Base-by-base conservation (phyloP, 495 filamentous ascomycete genomes). In the Hypoxylon subgilvum region DNA sequence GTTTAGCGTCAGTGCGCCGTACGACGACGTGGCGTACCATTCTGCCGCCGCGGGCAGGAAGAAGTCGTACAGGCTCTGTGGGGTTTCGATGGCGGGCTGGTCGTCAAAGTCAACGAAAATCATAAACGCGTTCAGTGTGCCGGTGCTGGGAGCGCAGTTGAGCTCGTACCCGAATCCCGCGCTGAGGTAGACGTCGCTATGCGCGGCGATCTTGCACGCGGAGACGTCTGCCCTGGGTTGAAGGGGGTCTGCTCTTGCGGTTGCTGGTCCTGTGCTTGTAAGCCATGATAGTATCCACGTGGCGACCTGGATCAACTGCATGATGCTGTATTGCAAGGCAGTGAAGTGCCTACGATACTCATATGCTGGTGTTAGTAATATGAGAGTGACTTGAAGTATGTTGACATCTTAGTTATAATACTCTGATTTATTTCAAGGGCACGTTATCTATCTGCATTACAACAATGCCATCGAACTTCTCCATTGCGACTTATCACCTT, bases 31-130 rank as follows among this genome's bases (percentile, higher is more conserved):
- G 5, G 46, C 17, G 18, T 69, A 72, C 69, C 69, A 72, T 5
- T 69, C 61, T 14, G 67, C 67, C 5, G 64, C 69, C 0, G 47
- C 51, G 0, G 69, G 69, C 4, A 72, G 43, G 59, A 72, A 72
- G 58, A 69, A 57, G 25, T 69, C 59, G n/a, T 51, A 38, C 16
- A 68, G 47, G 14, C 49, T 57, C 49, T 65, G 27, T 0, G 69
- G 58, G 9, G 63, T 65, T 16, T 72, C 69, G 19, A 39, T 45
- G n/a, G 61, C 57, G 5, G 6, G 1, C n/a, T 52, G 32, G 21
- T 72, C 69, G 2, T 39, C 18, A 32, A 72, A 72, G 35, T 72
- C 69, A 22, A 72, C 58, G 46, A 72, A 72, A 13, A 72, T 35
- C 69, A 72, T 72, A 62, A 69, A 72, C 16, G 57, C 66, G 18